Evolutionary conservation across 305 asterid species (phyloP), one percentile per base, ranked within the genome.

Genomic region (Ajuga reptans): DNA sequence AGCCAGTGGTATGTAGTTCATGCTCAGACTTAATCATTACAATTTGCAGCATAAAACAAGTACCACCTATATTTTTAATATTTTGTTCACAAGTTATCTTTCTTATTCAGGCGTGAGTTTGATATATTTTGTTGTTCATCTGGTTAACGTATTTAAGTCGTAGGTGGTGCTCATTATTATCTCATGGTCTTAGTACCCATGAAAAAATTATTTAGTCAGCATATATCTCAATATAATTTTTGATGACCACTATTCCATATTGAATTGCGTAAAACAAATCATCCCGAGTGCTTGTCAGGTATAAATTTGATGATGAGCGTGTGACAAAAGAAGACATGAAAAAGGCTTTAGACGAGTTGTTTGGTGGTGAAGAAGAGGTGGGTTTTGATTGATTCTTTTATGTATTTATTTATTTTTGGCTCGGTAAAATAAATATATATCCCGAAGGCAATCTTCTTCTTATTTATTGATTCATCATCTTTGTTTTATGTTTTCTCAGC

Each of bases 331-430:
- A 81, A 73, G 86, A 85, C 72, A 80, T 76, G 79, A 75, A 80
- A 37, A 84, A 78, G 71, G 82, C 86, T 54, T 54, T 84, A 71
- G 88, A 83, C 67, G 88, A 83, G 85, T 80, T 81, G 64, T 85
- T 68, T 72, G 91, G 91, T 61, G 85, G 86, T 72, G 86, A 83
- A 74, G 88, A 83, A 71, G 87, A 83, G 76, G 83, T 83, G 75
- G 65, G 77, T 67, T 72, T 79, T 64, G 54, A 56, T 24, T 71
- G 21, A 51, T 60, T 1, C 45, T 15, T 12, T 34, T 37, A 4
- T 43, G 4, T 4, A n/a, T 45, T 31, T 31, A 2, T 11, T 27
- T 37, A 6, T 39, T 55, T 17, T 68, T 10, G 46, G 17, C 6
- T 8, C 10, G 6, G 5, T 43, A 9, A 11, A 14, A 36, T 9